These are phyloP conservation scores for Hypomyces perniciosus DNA, from an alignment of 2,329 filamentous ascomycete genomes.

Conservation along the genomic window DNA sequence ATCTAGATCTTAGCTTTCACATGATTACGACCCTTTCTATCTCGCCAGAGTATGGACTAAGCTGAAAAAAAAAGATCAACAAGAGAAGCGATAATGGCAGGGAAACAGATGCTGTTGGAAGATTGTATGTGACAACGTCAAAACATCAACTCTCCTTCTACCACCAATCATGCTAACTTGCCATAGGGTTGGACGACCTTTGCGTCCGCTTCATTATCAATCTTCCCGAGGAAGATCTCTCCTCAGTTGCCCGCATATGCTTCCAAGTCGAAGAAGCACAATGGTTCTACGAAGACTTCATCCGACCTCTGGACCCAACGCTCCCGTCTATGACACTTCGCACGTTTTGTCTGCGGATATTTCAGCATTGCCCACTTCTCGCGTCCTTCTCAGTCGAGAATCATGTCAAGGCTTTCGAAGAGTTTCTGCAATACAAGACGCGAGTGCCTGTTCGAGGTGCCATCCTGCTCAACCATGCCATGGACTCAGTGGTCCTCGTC, in stretches of 20 bases:
- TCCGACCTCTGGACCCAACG: conserved; percentile 78
- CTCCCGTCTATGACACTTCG: conserved; percentile 82
- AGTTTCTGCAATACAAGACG: conserved; percentile 92
- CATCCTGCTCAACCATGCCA: conserved; percentile 85
- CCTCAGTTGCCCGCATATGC: conserved; percentile 87
- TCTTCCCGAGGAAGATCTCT: conserved; percentile 83
- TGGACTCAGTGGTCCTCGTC: conserved; percentile 90
- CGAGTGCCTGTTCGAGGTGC: conserved; percentile 89
- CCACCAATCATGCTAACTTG: conserved; percentile 18
- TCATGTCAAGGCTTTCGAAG: conserved; percentile 77
- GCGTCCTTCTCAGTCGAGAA: conserved; percentile 72
- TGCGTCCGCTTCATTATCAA: conserved; percentile 98
- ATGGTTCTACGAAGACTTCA: conserved; percentile 99
- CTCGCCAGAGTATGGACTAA: conserved; percentile 24
- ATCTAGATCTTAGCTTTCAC: background rate
- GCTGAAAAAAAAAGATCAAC: conserved; percentile 1
- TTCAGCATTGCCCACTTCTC: conserved; percentile 87
- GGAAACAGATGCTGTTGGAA: conserved; percentile 77
- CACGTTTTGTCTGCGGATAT: conserved; percentile 82
- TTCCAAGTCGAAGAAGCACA: conserved; percentile 99
- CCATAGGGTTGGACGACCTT: conserved; percentile 85
- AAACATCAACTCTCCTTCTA: background rate
- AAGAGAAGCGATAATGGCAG: conserved; percentile 43
- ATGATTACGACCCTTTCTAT: background rate
- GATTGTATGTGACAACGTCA: conserved; percentile 55